Evolutionary conservation across 2,329 filamentous ascomycete genomes (phyloP), one percentile per base, ranked within the genome.

Genomic region (Shiraia sp.): DNA sequence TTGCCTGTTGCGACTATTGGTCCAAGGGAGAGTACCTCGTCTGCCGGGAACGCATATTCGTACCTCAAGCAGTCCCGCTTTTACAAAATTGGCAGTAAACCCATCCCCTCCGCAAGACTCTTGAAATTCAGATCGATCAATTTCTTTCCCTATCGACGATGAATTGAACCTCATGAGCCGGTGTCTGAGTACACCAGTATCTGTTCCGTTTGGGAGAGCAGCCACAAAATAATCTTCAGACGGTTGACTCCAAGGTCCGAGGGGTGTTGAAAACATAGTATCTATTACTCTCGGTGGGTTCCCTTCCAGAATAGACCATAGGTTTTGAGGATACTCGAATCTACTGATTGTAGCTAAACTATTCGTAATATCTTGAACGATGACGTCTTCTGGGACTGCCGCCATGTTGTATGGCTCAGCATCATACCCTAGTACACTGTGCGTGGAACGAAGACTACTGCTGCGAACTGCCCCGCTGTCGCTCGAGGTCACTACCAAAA

Each of bases 381-480:
- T 37, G 10, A 42, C 29, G 17, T 38, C 43, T 25, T 51, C 39
- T 8, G 47, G 43, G 33, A 51, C 47, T 9, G 23, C 40, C 6
- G 23, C 33, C 26, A 50, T 26, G 24, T 36, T 30, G 26, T 36
- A 45, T 15, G 47, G 47, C 25, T 51, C 47, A 5, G 43, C 13
- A 31, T 47, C 39, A 9, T 34, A 19, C 3, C 44, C 44, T 6
- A 44, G 10, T 16, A 23, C 15, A 10, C n/a, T 19, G 31, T 9
- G 9, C 24, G 3, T 6, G 25, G 6, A 13, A 27, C 6, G 14
- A 23, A 7, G 28, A 28, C 14, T 16, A 6, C 23, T n/a, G n/a
- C n/a, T n/a, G n/a, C n/a, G n/a, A n/a, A n/a, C n/a, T n/a, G n/a
- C n/a, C n/a, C n/a, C n/a, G n/a, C n/a, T 31, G 16, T 42, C 39